Percentiles rank a stretch among this genome's conserved stretches.
These are phyloP conservation scores for Mucor irregularis DNA, from an alignment of 371 early-diverging fungal species.

Conservation along the genomic window DNA sequence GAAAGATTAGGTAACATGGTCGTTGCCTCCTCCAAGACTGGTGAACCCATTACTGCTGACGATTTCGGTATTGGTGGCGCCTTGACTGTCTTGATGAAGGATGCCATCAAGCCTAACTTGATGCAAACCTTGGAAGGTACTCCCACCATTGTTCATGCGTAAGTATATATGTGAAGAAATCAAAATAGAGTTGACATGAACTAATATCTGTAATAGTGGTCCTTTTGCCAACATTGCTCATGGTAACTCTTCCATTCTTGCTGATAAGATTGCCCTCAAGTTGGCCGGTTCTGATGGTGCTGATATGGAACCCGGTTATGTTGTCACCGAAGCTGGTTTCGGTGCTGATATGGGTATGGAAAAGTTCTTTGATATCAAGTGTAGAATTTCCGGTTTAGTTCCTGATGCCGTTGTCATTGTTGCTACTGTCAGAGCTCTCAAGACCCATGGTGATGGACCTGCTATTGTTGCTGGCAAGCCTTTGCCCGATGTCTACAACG, in stretches of 20 bases:
- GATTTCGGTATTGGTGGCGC: constrained; percentile 96
- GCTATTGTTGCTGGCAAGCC: constrained; percentile 92
- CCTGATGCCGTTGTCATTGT: constrained; percentile 95
- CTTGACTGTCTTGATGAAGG: constrained; percentile 94
- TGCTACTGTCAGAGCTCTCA: constrained; percentile 93
- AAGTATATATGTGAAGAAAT: not conserved
- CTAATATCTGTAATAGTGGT: constrained; percentile 53
- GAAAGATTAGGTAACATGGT: constrained; percentile 93
- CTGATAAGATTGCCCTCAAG: constrained; percentile 93
- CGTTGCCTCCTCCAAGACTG: constrained; percentile 80
- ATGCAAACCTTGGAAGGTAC: constrained; percentile 98
- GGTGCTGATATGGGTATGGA: constrained; percentile 99
- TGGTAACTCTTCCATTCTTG: constrained; percentile 93
- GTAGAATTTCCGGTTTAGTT: constrained; percentile 83
- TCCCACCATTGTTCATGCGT: constrained; percentile 96
- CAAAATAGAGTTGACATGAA: too few species aligned
- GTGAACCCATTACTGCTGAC: constrained; percentile 91
- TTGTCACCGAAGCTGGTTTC: constrained; percentile 97
- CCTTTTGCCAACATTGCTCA: constrained; percentile 99
- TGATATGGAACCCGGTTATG: constrained; percentile 78
- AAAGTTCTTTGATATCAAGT: constrained; percentile 98
- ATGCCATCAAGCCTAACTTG: constrained; percentile 96
- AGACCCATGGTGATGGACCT: constrained; percentile 98
- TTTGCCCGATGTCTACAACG: constrained; percentile 82
- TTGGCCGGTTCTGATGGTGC: constrained; percentile 72